Evolutionary conservation across 768 basidiomycete genomes (phyloP).

Genomic region (Galerina sulciceps): DNA sequence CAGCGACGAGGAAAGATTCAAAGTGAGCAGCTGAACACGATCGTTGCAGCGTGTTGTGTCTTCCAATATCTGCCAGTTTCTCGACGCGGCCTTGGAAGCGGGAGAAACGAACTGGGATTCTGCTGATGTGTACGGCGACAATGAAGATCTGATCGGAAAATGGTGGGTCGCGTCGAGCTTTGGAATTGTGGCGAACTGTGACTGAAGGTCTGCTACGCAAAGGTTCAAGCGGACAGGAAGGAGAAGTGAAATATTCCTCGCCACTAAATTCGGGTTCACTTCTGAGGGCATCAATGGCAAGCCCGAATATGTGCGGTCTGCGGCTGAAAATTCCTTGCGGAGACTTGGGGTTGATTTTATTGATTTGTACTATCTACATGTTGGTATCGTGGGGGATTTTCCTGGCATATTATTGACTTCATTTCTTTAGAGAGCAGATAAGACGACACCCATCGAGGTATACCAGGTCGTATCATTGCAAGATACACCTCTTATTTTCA

Average conservation of each 20-base stretch:
- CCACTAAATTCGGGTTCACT: conserved; percentile 51
- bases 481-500: too few species aligned
- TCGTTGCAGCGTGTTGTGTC: too few species aligned
- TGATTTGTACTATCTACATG: conserved; percentile 54
- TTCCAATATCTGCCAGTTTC: conserved; percentile 25
- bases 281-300: conserved; percentile 28
- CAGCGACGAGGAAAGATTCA: conserved; percentile 60
- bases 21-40: conserved; percentile 34
- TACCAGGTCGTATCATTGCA: not conserved
- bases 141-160: conserved; percentile 46
- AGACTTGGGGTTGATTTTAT: conserved; percentile 45
- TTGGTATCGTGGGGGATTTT: conserved; percentile 17
- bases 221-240: conserved; percentile 59
- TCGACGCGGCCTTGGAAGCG: conserved; percentile 44
- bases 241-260: conserved; percentile 60
- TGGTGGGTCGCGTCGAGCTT: conserved; percentile 30
- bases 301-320: conserved; percentile 42
- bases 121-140: conserved; percentile 48
- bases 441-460: conserved; percentile 51
- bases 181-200: not conserved
- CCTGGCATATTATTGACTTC: not conserved
- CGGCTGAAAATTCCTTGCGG: conserved; percentile 42
- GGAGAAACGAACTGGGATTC: conserved; percentile 54
- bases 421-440: conserved; percentile 37
- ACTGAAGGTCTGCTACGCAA: not conserved